Evolutionary conservation across 345 rosid genomes (phyloP), one percentile per base, ranked within the genome.

Genomic region (Camelina neglecta): DNA sequence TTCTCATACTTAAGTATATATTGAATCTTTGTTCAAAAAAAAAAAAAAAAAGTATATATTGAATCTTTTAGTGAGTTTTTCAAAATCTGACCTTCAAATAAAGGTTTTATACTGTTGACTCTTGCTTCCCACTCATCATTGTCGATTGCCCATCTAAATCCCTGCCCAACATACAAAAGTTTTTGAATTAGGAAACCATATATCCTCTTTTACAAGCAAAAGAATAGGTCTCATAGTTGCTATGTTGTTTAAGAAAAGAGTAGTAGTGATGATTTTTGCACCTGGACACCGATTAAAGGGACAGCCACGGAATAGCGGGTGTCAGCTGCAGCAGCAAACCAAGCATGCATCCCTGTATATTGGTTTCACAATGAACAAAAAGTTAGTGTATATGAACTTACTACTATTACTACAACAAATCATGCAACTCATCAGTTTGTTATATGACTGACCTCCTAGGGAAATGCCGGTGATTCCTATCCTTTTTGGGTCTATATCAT

Each of bases 401-500:
- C 18, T 20, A 31, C 6, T 45, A 74, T n/a, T n/a, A 50, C 62
- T 65, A 35, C 23, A 50, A 35, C 31, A 50, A 3, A 24, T 54
- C 16, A 0, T 35, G 39, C 24, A 26, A 42, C 62, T 58, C 15
- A 18, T 58, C 15, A 18, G 0, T 13, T 31, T 60, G 50, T 73
- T 78, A 10, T 42, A 10, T 36, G 50, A 82, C 87, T 60, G 69
- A 94, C 98, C 99, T 89, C 99, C 99, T 60, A 92, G 86, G 8
- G 97, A 92, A 77, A 85, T 90, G 11, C 99, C 97, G 0, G 96
- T 92, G 75, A 94, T 90, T 79, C 99, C 97, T 76, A 92, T 94
- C 82, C 86, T 85, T 24, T 69, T 48, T 26, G 91, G 86, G 77
- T 92, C 93, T 72, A 92, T 85, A 79, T 95, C 97, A 58, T 86